phyloP scores from a whole-genome alignment of 1,139 yeast species.

The Hemisphaericaspora lyxosophila region DNA sequence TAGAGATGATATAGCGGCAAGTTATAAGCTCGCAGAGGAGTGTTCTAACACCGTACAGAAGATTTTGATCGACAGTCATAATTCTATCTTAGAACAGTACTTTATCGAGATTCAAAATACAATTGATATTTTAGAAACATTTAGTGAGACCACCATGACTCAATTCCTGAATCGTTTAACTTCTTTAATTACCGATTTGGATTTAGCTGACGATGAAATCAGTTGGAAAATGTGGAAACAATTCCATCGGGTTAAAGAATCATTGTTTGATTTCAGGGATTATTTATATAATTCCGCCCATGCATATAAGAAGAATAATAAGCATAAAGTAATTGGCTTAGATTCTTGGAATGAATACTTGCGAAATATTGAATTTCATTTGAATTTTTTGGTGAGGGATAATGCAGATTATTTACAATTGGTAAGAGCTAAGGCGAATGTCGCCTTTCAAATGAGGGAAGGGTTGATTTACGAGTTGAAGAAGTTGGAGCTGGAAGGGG shows the following conservation, averaged over 20 bases:
- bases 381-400: conserved; percentile 62
- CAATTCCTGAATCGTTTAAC: conserved; percentile 49
- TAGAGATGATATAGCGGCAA: conserved; percentile 48
- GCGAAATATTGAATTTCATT: conserved; percentile 58
- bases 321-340: conserved; percentile 38
- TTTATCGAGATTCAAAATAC: conserved; percentile 51
- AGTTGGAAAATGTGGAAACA: conserved; percentile 70
- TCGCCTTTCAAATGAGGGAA: conserved; percentile 75
- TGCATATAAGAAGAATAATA: conserved; percentile 29
- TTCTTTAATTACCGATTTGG: conserved; percentile 29
- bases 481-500: conserved; percentile 10
- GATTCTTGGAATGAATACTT: conserved; percentile 52
- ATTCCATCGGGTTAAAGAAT: conserved; percentile 58
- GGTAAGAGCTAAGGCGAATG: conserved; percentile 77
- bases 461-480: conserved; percentile 21
- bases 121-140: conserved; percentile 67
- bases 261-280: conserved; percentile 57
- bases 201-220: conserved; percentile 32
- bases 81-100: conserved; percentile 33
- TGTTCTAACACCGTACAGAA: conserved; percentile 33
- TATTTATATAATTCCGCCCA: conserved; percentile 47
- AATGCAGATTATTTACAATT: conserved; percentile 70
- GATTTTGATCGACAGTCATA: conserved; percentile 35
- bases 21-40: conserved; percentile 36
- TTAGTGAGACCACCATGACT: conserved; percentile 63